phyloP scores from a whole-genome alignment of 176 grass and related monocot species.

The Typha latifolia region DNA sequence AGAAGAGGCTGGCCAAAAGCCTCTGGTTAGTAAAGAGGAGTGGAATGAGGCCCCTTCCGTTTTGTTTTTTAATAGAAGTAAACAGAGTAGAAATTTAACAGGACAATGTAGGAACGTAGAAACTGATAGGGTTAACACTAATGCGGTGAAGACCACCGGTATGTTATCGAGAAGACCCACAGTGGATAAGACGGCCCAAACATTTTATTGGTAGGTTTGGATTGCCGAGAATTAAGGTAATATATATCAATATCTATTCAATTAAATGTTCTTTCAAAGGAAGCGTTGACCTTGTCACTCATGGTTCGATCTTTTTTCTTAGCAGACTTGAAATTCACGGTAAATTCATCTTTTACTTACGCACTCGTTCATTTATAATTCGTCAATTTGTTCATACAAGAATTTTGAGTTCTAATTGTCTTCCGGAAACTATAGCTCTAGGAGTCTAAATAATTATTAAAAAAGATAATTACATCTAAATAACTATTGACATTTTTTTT shows the following conservation, averaged over 20 bases:
- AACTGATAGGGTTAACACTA: constrained; percentile 30
- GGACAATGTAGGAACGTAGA: constrained; percentile 25
- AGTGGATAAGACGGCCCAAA: constrained; percentile 31
- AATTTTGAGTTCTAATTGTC: too few relatives aligned
- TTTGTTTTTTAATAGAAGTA: constrained; percentile 38
- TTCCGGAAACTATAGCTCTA: too few relatives aligned
- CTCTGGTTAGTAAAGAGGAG: background rate
- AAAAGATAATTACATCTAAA: too few relatives aligned
- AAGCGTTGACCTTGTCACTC: background rate
- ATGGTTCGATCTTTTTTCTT: background rate
- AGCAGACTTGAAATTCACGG: too few relatives aligned
- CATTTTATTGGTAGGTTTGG: constrained; percentile 56
- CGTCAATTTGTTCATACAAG: too few relatives aligned
- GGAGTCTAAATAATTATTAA: too few relatives aligned
- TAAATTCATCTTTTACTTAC: too few relatives aligned
- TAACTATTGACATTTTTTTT: too few relatives aligned
- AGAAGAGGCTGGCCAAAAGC: background rate
- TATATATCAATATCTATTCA: constrained; percentile 31
- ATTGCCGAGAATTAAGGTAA: constrained; percentile 46
- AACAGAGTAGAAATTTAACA: constrained; percentile 31
- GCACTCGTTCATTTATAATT: too few relatives aligned
- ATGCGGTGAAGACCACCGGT: constrained; percentile 22
- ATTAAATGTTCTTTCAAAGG: background rate
- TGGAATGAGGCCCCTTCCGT: constrained; percentile 12
- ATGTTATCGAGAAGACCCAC: constrained; percentile 23